Conservation (phyloP, 164 flowering plant species). For the Vitis labrusca region DNA sequence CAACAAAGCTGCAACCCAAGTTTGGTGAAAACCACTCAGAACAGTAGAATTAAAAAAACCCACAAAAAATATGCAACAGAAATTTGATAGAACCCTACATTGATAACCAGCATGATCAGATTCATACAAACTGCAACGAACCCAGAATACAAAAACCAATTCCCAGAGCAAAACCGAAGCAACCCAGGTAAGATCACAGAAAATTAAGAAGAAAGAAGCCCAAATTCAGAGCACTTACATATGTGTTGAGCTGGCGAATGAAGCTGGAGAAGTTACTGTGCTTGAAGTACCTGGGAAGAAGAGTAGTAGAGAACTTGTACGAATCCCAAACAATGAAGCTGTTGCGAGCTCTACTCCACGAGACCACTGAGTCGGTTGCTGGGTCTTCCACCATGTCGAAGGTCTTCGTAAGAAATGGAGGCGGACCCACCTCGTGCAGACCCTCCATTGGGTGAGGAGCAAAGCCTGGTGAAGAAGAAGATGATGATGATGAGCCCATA, state of each 20-base stretch:
- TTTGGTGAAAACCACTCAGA: neutral
- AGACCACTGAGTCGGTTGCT: constrained; percentile 54
- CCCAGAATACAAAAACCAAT: neutral
- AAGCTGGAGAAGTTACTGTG: constrained; percentile 78
- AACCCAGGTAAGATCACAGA: neutral
- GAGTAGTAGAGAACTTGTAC: constrained; percentile 36
- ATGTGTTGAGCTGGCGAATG: constrained; percentile 76
- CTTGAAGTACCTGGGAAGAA: constrained; percentile 71
- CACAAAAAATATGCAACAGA: neutral
- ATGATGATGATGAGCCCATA: constrained; percentile 2
- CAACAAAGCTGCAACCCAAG: neutral
- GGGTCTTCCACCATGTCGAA: constrained; percentile 79
- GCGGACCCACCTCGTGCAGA: constrained; percentile 58
- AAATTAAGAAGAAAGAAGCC: neutral
- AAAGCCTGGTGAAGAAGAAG: constrained; percentile 20
- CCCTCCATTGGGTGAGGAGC: constrained; percentile 57
- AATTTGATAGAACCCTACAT: neutral
- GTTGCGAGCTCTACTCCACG: constrained; percentile 64
- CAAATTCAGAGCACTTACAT: constrained; percentile 40
- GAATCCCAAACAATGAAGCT: constrained; percentile 75
- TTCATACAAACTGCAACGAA: neutral
- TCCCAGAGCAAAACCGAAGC: neutral
- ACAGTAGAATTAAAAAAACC: neutral
- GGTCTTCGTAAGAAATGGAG: constrained; percentile 69
- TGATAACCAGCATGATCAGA: no score